Evolutionary conservation across 768 basidiomycete species (phyloP), one percentile per base, ranked within the genome.

Genomic region (Clitopilus passeckerianus): DNA sequence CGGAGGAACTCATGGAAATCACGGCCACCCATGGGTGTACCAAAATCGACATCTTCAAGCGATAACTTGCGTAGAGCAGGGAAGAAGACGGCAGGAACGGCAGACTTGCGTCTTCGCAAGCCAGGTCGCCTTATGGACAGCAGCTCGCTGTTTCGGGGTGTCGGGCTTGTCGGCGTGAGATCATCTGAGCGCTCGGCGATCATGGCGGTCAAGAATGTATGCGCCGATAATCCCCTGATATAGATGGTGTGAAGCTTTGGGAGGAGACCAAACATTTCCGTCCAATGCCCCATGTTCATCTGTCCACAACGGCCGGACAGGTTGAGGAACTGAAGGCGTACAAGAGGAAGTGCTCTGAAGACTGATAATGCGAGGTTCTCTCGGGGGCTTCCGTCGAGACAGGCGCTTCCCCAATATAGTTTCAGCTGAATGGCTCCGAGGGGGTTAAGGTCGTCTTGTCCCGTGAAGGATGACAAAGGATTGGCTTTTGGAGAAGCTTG

Each of bases 161-260:
- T 35, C 22, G 50, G 54, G 52, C 57, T 63, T 15, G 33, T 56
- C 10, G 62, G 56, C 20, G 56, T 59, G 15, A 50, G 46, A 50
- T 64, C 63, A 6, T 57, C 15, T 12, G 59, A 27, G 8, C 61
- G 57, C 33, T 66, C 65, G 55, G 67, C 66, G 4, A 60, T 59
- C 35, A 75, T 68, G 9, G 71, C 69, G 1, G 60, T 55, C 16
- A 73, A 62, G 18, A 75, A 60, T 1, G 65, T 58, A 18, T 54
- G 60, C 6, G 65, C 62, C n/a, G 68, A 60, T 3, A 59, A 57
- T 1, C 70, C 71, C 2, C 60, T 61, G 10, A 72, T 57, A 14
- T 65, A 61, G 20, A 74, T 57, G 12, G 59, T 66, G 12, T 62
- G 64, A 24, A 75, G 62, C 34, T 65, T 66, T 2, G 72, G 63